These are phyloP conservation scores for Saturnispora bothae DNA, from an alignment of 805 yeast genomes.

Conservation along the genomic window DNA sequence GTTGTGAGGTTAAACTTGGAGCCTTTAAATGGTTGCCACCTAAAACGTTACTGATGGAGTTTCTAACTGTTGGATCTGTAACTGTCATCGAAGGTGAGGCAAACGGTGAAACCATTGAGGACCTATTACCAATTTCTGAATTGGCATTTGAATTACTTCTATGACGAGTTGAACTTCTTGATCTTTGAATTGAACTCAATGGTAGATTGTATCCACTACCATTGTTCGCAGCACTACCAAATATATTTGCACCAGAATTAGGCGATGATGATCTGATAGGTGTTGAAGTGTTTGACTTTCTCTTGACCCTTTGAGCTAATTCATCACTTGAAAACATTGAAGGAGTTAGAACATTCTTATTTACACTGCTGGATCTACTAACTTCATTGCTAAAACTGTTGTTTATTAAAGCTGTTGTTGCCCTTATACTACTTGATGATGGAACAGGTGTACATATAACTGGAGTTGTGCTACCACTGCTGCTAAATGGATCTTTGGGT, in stretches of 20 bases:
- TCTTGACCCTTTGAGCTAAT: constrained; percentile 4
- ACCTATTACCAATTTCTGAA: constrained; percentile 18
- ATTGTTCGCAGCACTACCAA: constrained; percentile 41
- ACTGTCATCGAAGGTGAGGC: constrained; percentile 43
- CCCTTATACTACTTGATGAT: constrained; percentile 7
- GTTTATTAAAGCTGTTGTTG: constrained; percentile 3
- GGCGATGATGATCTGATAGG: constrained; percentile 19
- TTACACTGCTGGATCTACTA: neutral
- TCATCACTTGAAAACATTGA: constrained; percentile 2
- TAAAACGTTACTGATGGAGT: neutral
- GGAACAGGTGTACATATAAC: neutral
- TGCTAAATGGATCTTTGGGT: constrained; percentile 1
- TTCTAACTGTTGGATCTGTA: constrained; percentile 1
- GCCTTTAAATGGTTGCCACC: constrained; percentile 1
- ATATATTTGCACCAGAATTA: constrained; percentile 36
- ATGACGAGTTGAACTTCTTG: constrained; percentile 21
- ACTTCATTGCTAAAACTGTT: neutral
- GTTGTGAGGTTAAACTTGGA: constrained; percentile 27
- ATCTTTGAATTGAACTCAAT: constrained; percentile 52
- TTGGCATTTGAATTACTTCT: constrained; percentile 17
- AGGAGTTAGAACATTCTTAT: constrained; percentile 1
- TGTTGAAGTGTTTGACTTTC: constrained; percentile 13
- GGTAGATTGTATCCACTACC: constrained; percentile 39
- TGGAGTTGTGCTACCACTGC: constrained; percentile 3
- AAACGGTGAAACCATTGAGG: constrained; percentile 8